A percentile compares a stretch with the other conserved stretches of the same genome.
Conservation (phyloP, 2,329 filamentous ascomycete species). For the Cercospora sojina region DNA sequence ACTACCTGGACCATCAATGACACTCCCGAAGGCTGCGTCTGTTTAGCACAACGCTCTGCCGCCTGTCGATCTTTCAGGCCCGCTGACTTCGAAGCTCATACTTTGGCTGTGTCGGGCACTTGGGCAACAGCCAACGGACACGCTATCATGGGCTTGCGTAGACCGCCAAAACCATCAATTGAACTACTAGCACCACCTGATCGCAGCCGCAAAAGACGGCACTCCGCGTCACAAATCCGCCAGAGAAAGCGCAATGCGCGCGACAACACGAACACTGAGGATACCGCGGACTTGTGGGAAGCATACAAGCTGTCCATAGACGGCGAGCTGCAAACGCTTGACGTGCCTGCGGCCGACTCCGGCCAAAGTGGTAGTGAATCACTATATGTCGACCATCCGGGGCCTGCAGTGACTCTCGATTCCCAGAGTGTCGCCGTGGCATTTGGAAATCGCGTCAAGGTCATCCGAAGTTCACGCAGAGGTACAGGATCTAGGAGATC, state of each 20-base stretch:
- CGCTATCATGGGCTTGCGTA: slow-evolving; percentile 32
- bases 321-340: slow-evolving; percentile 47
- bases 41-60: slow-evolving; percentile 24
- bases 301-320: slow-evolving; percentile 52
- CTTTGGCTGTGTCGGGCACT: slow-evolving; percentile 21
- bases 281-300: slow-evolving; percentile 49
- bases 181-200: not conserved
- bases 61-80: slow-evolving; percentile 20
- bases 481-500: slow-evolving; percentile 17
- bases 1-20: slow-evolving; percentile 29
- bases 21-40: slow-evolving; percentile 33
- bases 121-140: slow-evolving; percentile 29
- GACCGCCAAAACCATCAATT: slow-evolving; percentile 12
- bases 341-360: slow-evolving; percentile 31
- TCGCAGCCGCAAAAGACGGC: not conserved
- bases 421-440: slow-evolving; percentile 66
- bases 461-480: slow-evolving; percentile 48
- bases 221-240: slow-evolving; percentile 13
- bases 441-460: slow-evolving; percentile 70
- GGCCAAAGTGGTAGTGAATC: slow-evolving; percentile 49
- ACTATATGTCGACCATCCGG: slow-evolving; percentile 64
- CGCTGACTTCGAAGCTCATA: slow-evolving; percentile 16
- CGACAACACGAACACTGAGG: slow-evolving; percentile 17
- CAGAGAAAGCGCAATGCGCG: slow-evolving; percentile 17
- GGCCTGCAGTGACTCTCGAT: slow-evolving; percentile 64